Percentiles rank a stretch among this genome's conserved stretches.
Evolutionary conservation across 1,139 yeast species (phyloP).

Genomic region (Zhuliangozyma parablackwelliae): DNA sequence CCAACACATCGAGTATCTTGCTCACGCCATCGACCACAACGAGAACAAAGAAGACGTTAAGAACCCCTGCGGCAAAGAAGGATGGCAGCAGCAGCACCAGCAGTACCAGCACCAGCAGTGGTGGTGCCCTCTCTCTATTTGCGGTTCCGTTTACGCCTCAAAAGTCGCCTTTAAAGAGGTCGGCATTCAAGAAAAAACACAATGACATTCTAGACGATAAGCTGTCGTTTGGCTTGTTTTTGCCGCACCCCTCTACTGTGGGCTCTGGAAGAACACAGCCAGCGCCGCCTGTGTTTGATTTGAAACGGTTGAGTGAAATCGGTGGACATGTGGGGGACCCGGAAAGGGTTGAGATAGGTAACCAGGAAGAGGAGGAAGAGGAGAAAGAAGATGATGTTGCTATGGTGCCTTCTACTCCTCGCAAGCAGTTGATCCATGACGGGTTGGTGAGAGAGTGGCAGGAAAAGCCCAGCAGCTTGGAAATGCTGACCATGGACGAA

Average conservation of each 20-base stretch:
- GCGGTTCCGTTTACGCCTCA: neutral
- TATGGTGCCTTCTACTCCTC: slow-evolving; percentile 25
- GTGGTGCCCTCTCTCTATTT: neutral
- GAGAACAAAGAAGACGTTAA: neutral
- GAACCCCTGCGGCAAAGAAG: neutral
- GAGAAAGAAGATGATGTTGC: slow-evolving; percentile 6
- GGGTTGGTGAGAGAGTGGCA: slow-evolving; percentile 35
- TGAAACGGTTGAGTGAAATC: slow-evolving; percentile 10
- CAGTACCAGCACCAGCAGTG: neutral
- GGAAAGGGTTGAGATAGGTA: neutral
- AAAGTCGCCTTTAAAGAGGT: neutral
- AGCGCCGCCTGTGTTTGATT: slow-evolving; percentile 6
- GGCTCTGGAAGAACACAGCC: slow-evolving; percentile 32
- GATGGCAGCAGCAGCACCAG: too few relatives aligned
- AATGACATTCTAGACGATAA: slow-evolving; percentile 2
- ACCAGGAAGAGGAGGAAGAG: slow-evolving; percentile 11
- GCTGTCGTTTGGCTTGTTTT: slow-evolving; percentile 25
- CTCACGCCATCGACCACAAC: neutral
- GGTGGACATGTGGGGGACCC: slow-evolving; percentile 11
- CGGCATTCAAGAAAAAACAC: neutral
- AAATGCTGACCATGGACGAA: slow-evolving; percentile 31
- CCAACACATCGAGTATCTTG: too few relatives aligned
- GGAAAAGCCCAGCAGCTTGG: slow-evolving; percentile 24
- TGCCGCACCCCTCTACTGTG: slow-evolving; percentile 41
- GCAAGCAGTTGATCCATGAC: slow-evolving; percentile 31